Conservation (phyloP, 2,329 filamentous ascomycete genomes). For the Microdochium paspali region DNA sequence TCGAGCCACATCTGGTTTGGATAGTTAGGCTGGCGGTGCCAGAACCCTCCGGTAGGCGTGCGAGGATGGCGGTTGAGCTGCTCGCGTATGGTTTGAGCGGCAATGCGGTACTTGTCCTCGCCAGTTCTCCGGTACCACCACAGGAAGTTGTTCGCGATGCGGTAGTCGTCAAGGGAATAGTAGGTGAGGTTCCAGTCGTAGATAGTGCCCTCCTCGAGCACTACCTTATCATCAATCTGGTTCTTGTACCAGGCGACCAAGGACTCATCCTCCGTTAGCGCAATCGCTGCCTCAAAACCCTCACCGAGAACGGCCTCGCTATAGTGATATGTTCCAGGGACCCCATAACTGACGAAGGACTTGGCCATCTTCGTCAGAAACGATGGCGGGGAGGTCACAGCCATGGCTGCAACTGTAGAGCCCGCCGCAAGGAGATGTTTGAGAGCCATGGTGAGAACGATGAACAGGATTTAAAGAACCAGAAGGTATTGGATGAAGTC, state of each 20-base stretch:
- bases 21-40: conserved; percentile 17
- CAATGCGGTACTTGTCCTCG: conserved; percentile 36
- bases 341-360: neutral
- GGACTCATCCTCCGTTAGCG: conserved; percentile 28
- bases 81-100: conserved; percentile 32
- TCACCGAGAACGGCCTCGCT: conserved; percentile 34
- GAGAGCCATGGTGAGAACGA: neutral
- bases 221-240: conserved; percentile 33
- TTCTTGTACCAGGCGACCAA: conserved; percentile 32
- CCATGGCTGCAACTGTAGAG: neutral
- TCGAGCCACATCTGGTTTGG: conserved; percentile 49
- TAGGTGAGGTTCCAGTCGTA: conserved; percentile 32
- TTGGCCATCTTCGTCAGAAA: neutral
- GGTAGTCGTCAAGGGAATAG: conserved; percentile 43
- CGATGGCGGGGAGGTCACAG: neutral
- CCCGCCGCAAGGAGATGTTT: neutral
- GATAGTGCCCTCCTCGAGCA: conserved; percentile 36
- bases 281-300: conserved; percentile 34
- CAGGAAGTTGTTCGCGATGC: conserved; percentile 41
- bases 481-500: neutral
- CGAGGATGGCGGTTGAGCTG: conserved; percentile 39
- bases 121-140: conserved; percentile 36
- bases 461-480: neutral
- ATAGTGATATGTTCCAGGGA: conserved; percentile 17
- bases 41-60: conserved; percentile 35